Evolutionary conservation across 306 rosid species (phyloP), one percentile per base, ranked within the genome.

Genomic region (Urtica urens): DNA sequence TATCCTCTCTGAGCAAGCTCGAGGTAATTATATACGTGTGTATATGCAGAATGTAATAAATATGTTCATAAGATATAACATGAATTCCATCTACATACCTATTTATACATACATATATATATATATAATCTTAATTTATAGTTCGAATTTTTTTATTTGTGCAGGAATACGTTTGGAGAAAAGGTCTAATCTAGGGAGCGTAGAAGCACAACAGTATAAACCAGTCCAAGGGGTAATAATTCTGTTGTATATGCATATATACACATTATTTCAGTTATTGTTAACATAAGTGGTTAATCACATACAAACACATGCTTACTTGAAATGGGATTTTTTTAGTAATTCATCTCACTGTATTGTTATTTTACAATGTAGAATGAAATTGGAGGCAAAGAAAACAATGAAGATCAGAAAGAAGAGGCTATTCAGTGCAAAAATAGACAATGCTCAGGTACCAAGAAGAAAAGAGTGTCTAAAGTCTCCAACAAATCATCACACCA

Each of bases 81-180:
- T n/a, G n/a, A n/a, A n/a, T n/a, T n/a, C n/a, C n/a, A n/a, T n/a
- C n/a, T n/a, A n/a, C n/a, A n/a, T n/a, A n/a, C n/a, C n/a, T n/a
- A n/a, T n/a, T n/a, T n/a, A n/a, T n/a, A n/a, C n/a, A n/a, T n/a
- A n/a, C n/a, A n/a, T n/a, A n/a, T n/a, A n/a, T n/a, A n/a, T n/a
- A n/a, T n/a, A n/a, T n/a, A n/a, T n/a, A n/a, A n/a, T n/a, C n/a
- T n/a, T n/a, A n/a, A n/a, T n/a, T n/a, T n/a, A n/a, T n/a, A n/a
- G n/a, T n/a, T n/a, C n/a, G n/a, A n/a, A n/a, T n/a, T 53, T 8
- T 16, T 51, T 5, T 14, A 38, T 66, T n/a, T 64, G 17, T 69
- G 49, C 56, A 83, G 96, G 94, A 45, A 76, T 83, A 51, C 86
- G 94, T 38, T 53, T 72, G 74, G 78, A 59, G 22, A 78, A 74